phyloP scores from a whole-genome alignment of 805 yeast species.

The Metschnikowia sp. region DNA sequence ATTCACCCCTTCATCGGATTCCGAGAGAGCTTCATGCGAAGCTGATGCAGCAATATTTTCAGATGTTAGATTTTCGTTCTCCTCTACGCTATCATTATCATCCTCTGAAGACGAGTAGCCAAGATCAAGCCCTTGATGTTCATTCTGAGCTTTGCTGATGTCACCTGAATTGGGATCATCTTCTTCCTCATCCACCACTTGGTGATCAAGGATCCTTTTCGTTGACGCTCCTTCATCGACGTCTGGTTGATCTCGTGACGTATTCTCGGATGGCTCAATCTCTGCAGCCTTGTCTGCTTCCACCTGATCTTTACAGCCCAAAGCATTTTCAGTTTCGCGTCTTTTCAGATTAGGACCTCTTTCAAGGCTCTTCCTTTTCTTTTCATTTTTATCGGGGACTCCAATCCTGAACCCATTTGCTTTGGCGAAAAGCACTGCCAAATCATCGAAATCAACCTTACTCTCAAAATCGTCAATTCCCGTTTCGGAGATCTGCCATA shows the following conservation, averaged over 20 bases:
- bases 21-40: background rate
- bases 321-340: background rate
- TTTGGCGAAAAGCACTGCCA: conserved; percentile 28
- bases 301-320: too few relatives aligned
- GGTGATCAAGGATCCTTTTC: too few relatives aligned
- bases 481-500: conserved; percentile 35
- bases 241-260: too few relatives aligned
- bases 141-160: background rate
- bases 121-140: conserved; percentile 11
- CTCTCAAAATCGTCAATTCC: conserved; percentile 16
- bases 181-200: background rate
- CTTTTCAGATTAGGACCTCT: background rate
- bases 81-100: background rate
- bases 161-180: background rate
- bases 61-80: background rate
- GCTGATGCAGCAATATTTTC: background rate
- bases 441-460: conserved; percentile 27
- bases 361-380: background rate
- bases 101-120: conserved; percentile 19
- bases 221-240: too few relatives aligned
- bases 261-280: too few relatives aligned
- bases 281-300: too few relatives aligned
- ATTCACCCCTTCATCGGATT: conserved; percentile 5
- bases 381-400: background rate
- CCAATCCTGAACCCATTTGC: conserved; percentile 19